A percentile compares a stretch with the other conserved stretches of the same genome.
Conservation (phyloP, 163 green algal species). For the Prototheca stagnorum region DNA sequence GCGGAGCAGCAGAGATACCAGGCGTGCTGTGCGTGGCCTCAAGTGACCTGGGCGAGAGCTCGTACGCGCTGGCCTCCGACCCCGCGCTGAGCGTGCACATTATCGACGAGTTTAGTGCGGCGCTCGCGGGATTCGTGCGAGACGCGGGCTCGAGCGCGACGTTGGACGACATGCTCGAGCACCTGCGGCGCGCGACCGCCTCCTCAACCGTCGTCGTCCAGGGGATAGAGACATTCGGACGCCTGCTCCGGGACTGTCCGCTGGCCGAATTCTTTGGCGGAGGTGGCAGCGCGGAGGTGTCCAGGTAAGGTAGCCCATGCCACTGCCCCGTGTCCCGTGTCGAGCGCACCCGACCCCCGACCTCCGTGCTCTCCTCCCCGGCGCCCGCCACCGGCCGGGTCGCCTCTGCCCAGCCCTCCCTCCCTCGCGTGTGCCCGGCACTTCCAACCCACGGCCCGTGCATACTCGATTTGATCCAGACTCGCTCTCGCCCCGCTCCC, state of each 20-base stretch:
- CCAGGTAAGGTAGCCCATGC: no score
- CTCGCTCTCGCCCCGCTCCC: no score
- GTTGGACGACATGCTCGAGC: not conserved
- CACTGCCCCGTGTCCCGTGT: no score
- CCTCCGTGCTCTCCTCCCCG: no score
- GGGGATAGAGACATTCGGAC: not conserved
- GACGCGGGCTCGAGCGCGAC: not conserved
- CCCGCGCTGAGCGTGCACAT: slow-evolving; percentile 8
- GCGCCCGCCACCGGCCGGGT: no score
- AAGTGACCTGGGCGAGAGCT: slow-evolving; percentile 22
- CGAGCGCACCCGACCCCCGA: no score
- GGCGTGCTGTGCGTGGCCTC: slow-evolving; percentile 11
- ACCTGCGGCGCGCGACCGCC: not conserved
- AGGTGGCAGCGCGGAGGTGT: not conserved
- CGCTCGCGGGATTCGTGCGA: not conserved
- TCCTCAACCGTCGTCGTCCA: not conserved
- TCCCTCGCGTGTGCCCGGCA: no score
- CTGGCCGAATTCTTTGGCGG: not conserved
- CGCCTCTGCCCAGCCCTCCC: no score
- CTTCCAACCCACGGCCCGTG: no score
- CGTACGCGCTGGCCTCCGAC: slow-evolving; percentile 16
- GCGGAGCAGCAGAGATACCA: not conserved
- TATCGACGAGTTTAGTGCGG: slow-evolving; percentile 14
- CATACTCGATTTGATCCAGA: no score
- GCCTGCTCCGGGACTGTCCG: no score